A percentile compares a stretch with the other conserved stretches of the same genome.
phyloP scores from a whole-genome alignment of 805 yeast genomes.

The Lipomyces japonicus region DNA sequence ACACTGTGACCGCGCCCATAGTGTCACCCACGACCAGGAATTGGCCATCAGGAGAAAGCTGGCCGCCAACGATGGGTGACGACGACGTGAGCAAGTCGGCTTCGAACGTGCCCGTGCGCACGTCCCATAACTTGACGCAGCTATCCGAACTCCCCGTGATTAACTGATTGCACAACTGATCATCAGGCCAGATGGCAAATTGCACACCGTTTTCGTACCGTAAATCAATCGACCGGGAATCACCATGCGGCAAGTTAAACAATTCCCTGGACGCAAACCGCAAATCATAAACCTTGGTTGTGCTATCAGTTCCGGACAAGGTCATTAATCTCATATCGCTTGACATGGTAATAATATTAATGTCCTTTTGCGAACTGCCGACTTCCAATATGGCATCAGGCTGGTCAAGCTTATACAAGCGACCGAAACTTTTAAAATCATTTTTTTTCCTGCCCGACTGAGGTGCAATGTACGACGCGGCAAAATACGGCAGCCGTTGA shows the following conservation, averaged over 20 bases:
- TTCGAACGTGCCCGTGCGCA: conserved; percentile 7
- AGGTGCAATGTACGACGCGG: background rate
- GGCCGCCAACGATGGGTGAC: conserved; percentile 7
- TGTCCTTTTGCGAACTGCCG: too few relatives aligned
- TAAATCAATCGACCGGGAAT: too few relatives aligned
- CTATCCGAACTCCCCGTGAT: conserved; percentile 14
- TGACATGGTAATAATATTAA: too few relatives aligned
- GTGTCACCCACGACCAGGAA: conserved; percentile 7
- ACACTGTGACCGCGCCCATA: background rate
- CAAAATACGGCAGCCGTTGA: conserved; percentile 1
- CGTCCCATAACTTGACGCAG: conserved; percentile 11
- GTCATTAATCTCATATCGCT: too few relatives aligned
- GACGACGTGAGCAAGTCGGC: conserved; percentile 1
- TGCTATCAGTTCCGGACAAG: too few relatives aligned
- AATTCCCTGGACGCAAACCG: too few relatives aligned
- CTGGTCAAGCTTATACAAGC: too few relatives aligned
- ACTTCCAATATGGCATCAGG: too few relatives aligned
- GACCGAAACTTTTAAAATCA: too few relatives aligned
- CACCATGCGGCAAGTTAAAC: too few relatives aligned
- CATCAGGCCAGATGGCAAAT: conserved; percentile 4
- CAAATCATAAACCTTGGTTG: too few relatives aligned
- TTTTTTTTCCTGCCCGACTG: too few relatives aligned
- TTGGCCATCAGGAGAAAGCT: conserved; percentile 4
- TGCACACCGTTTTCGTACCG: conserved; percentile 11
- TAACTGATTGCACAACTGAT: background rate